Evolutionary conservation across 306 rosid genomes (phyloP).

Genomic region (Mimosa pudica): DNA sequence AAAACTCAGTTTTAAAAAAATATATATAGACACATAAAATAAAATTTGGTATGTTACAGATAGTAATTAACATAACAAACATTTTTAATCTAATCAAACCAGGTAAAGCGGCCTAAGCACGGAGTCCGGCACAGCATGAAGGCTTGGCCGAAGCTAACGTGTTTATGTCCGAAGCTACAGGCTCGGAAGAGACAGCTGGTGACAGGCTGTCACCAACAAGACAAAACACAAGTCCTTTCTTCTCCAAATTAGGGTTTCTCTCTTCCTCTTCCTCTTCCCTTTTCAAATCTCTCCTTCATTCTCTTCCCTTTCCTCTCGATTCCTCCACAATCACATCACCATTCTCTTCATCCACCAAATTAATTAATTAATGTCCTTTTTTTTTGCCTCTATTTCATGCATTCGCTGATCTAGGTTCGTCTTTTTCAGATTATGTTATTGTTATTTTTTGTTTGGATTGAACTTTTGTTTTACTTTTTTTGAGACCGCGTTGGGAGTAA

Average conservation of each 20-base stretch:
- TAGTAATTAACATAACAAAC: too few relatives aligned
- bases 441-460: neutral
- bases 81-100: too few relatives aligned
- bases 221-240: too few relatives aligned
- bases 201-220: slow-evolving; percentile 99
- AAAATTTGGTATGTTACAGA: too few relatives aligned
- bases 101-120: too few relatives aligned
- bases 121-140: too few relatives aligned
- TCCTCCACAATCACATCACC: neutral
- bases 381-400: neutral
- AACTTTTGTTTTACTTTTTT: too few relatives aligned
- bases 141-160: too few relatives aligned
- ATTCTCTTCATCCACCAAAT: too few relatives aligned
- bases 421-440: neutral
- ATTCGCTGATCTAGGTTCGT: neutral
- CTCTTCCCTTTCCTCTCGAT: slow-evolving; percentile 15
- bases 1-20: too few relatives aligned
- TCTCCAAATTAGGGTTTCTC: slow-evolving; percentile 58
- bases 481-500: too few relatives aligned
- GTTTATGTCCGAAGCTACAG: slow-evolving; percentile 54
- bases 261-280: slow-evolving; percentile 4
- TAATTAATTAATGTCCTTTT: slow-evolving; percentile 1
- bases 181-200: slow-evolving; percentile 88
- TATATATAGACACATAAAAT: too few relatives aligned
- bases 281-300: slow-evolving; percentile 40